phyloP scores from a whole-genome alignment of 2,329 filamentous ascomycete genomes.

The Chrysosphaeria jannelii region DNA sequence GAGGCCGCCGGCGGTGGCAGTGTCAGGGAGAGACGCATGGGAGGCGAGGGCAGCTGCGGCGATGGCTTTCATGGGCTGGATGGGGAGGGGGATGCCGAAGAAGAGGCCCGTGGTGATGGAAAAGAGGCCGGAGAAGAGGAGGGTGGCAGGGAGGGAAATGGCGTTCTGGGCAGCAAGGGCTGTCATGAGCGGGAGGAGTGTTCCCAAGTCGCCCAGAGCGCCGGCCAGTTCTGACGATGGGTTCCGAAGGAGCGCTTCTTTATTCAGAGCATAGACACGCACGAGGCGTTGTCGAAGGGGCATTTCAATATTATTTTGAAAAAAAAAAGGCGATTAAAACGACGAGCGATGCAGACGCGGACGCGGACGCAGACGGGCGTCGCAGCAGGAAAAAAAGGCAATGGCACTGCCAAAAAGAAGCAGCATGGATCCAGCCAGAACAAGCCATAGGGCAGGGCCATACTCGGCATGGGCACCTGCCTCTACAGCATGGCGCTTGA shows the following conservation, averaged over 20 bases:
- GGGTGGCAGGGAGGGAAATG: constrained; percentile 53
- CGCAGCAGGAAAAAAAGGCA: constrained; percentile 31
- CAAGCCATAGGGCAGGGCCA: constrained; percentile 25
- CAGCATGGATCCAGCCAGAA: constrained; percentile 22
- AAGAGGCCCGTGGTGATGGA: constrained; percentile 56
- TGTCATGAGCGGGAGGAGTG: constrained; percentile 66
- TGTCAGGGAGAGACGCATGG: constrained; percentile 33
- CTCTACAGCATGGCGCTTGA: background rate
- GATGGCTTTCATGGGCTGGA: constrained; percentile 75
- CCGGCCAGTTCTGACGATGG: constrained; percentile 54
- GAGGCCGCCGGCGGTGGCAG: constrained; percentile 56
- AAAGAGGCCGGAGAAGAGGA: constrained; percentile 67
- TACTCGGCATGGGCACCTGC: constrained; percentile 17
- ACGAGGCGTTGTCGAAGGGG: constrained; percentile 6
- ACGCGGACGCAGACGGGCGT: constrained; percentile 12
- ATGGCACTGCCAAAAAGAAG: constrained; percentile 23
- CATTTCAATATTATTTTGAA: background rate
- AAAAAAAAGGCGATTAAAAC: background rate
- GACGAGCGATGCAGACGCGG: background rate
- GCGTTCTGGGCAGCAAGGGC: constrained; percentile 51
- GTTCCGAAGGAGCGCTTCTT: constrained; percentile 14
- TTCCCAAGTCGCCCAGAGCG: constrained; percentile 64
- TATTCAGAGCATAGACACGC: constrained; percentile 15
- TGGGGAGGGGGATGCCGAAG: constrained; percentile 72
- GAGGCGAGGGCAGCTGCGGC: constrained; percentile 47